Percentiles rank a stretch among this genome's conserved stretches.
phyloP scores from a whole-genome alignment of 1,284 basidiomycete species.

The Rhodotorula sp. region DNA sequence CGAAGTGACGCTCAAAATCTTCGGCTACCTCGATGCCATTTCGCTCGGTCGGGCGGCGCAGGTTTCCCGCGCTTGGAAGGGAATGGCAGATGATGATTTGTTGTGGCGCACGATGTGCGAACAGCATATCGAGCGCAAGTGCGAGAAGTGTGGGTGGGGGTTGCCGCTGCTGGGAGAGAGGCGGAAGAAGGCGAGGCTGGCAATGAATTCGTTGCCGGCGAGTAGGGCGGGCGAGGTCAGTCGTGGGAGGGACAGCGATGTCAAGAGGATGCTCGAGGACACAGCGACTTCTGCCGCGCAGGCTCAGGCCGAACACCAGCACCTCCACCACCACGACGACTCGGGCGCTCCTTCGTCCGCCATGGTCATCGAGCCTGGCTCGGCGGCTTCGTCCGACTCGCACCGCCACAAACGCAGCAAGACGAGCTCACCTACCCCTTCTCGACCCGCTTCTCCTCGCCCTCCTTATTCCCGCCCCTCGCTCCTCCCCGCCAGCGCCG shows the following conservation, averaged over 20 bases:
- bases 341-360: slow-evolving; percentile 20
- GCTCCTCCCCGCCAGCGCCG: slow-evolving; percentile 2
- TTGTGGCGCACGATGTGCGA: slow-evolving; percentile 97
- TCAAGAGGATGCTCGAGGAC: slow-evolving; percentile 23
- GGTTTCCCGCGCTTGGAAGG: slow-evolving; percentile 81
- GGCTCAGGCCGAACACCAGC: slow-evolving; percentile 43
- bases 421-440: slow-evolving; percentile 31
- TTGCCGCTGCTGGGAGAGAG: slow-evolving; percentile 83
- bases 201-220: slow-evolving; percentile 29
- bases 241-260: slow-evolving; percentile 11
- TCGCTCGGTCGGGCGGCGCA: slow-evolving; percentile 94
- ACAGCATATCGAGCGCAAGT: slow-evolving; percentile 97
- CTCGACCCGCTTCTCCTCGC: slow-evolving; percentile 18
- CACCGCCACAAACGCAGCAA: slow-evolving; percentile 36
- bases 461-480: not conserved
- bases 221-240: slow-evolving; percentile 15
- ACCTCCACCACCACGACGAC: slow-evolving; percentile 46
- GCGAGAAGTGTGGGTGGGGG: slow-evolving; percentile 96
- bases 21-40: slow-evolving; percentile 90
- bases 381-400: slow-evolving; percentile 18
- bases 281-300: slow-evolving; percentile 15
- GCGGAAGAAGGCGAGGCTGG: slow-evolving; percentile 41
- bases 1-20: slow-evolving; percentile 84
- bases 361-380: slow-evolving; percentile 3
- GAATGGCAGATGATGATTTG: slow-evolving; percentile 90